Evolutionary conservation across 225 moss, liverwort and hornwort species (phyloP).

Genomic region (Physcomitrium patens): DNA sequence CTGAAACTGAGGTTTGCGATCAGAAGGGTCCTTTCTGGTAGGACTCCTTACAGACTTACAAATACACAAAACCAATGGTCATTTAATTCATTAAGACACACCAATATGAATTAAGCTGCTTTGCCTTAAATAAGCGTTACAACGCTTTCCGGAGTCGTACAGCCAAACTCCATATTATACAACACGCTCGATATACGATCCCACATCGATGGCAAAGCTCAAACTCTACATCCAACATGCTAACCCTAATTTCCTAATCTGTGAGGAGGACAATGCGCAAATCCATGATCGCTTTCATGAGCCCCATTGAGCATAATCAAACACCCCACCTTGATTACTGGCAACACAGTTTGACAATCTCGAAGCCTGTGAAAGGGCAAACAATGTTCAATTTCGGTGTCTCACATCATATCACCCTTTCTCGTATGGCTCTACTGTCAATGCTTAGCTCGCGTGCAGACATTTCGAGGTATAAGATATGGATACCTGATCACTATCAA

Average conservation of each 20-base stretch:
- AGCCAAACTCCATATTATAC: conserved; percentile 80
- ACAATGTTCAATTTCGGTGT: background rate
- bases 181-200: conserved; percentile 61
- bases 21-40: conserved; percentile 57
- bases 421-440: background rate
- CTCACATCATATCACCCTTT: background rate
- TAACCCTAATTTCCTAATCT: background rate
- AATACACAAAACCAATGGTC: background rate
- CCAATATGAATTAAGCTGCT: background rate
- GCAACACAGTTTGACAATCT: background rate
- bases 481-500: conserved; percentile 42
- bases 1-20: conserved; percentile 69
- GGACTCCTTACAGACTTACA: background rate
- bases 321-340: background rate
- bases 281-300: background rate
- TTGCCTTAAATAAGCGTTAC: conserved; percentile 76
- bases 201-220: conserved; percentile 39
- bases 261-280: background rate
- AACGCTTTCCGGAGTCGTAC: conserved; percentile 68
- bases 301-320: background rate
- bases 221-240: no score
- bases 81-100: background rate
- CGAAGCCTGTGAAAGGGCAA: background rate
- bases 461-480: background rate
- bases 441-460: background rate